These are phyloP conservation scores for Tetrapisispora phaffii DNA, from an alignment of 805 yeast species.

Conservation along the genomic window DNA sequence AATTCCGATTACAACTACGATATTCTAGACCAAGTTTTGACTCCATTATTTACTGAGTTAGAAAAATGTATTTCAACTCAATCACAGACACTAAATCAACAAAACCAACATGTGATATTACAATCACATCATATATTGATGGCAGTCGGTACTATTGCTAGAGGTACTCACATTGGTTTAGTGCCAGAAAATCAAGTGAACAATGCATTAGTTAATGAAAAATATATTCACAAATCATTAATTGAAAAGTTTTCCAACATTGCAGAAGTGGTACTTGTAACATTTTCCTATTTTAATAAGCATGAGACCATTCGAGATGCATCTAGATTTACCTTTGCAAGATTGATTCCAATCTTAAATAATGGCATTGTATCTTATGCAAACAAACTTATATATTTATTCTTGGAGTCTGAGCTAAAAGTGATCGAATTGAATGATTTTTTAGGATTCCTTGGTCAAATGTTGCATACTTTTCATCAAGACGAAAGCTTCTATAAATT, in stretches of 20 bases:
- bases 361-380: conserved; percentile 43
- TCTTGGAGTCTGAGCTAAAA: conserved; percentile 48
- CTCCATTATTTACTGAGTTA: conserved; percentile 63
- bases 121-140: conserved; percentile 80
- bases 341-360: conserved; percentile 70
- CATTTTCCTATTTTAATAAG: conserved; percentile 64
- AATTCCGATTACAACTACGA: conserved; percentile 34
- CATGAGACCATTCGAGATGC: conserved; percentile 72
- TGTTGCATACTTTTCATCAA: conserved; percentile 64
- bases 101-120: conserved; percentile 34
- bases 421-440: conserved; percentile 68
- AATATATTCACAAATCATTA: conserved; percentile 22
- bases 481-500: conserved; percentile 63
- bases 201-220: conserved; percentile 28
- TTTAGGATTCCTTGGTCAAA: conserved; percentile 76
- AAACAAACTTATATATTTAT: conserved; percentile 57
- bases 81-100: conserved; percentile 27
- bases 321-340: conserved; percentile 74
- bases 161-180: conserved; percentile 60
- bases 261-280: conserved; percentile 74
- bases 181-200: conserved; percentile 32
- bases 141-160: conserved; percentile 82
- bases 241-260: conserved; percentile 51
- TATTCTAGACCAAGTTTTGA: conserved; percentile 56
- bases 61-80: conserved; percentile 51